Evolutionary conservation across 2,329 filamentous ascomycete genomes (phyloP), one percentile per base, ranked within the genome.

Genomic region (Alternaria burnsii): DNA sequence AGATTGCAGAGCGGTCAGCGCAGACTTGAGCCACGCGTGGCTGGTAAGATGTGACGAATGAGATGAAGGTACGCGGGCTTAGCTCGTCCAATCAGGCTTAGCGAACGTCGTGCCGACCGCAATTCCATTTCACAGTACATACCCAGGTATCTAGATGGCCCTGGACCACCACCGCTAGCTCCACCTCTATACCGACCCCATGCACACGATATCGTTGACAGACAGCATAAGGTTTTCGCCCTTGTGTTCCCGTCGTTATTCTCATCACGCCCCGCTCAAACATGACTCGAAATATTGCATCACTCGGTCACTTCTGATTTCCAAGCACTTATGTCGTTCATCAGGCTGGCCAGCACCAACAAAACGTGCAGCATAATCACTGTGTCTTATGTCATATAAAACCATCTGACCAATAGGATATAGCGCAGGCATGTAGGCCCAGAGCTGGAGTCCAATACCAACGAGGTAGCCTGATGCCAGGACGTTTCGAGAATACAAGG

Each of bases 401-500:
- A n/a, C 2, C 12, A 30, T 12, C 28, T 22, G 18, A 3, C 32
- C 18, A 20, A 42, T 42, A 36, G 42, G 32, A 48, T n/a, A 47
- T 22, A 6, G 22, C 30, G 22, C 14, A 16, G 28, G 12, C 40
- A 38, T 40, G 40, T 48, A 12, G 24, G 32, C 16, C 36, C 43
- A 40, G 50, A 34, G 14, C 54, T 52, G 41, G 12, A 20, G 3
- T 32, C 48, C 56, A 48, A 60, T 63, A 50, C 64, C 54, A 63
- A 62, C 32, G 40, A 55, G 52, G 52, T 32, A 53, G 53, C 55
- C 28, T 59, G 22, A n/a, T 48, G 4, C n/a, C 52, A 51, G 57
- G 63, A 52, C 54, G 57, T 50, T 65, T 46, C 55, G 62, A 52
- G 62, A 52, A 59, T 65, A 55, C 65, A 60, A 67, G 68, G 72